phyloP scores from a whole-genome alignment of 1,284 basidiomycete species.

The Inonotus obliquus region DNA sequence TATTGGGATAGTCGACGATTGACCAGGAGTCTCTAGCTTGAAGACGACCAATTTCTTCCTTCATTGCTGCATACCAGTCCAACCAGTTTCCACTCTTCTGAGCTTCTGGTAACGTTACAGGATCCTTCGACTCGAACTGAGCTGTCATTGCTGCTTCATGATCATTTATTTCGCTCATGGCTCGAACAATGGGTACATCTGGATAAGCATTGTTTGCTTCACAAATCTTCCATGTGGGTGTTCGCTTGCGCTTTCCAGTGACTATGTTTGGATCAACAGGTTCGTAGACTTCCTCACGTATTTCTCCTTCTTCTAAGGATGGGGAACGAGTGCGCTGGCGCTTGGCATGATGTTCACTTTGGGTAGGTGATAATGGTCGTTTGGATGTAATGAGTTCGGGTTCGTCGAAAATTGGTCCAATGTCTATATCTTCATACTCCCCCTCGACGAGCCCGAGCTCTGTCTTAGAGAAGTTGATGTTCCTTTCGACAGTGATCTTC shows the following conservation, averaged over 20 bases:
- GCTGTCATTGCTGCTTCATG: too few species aligned
- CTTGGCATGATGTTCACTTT: too few species aligned
- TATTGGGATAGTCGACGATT: conserved; percentile 23
- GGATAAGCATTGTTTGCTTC: too few species aligned
- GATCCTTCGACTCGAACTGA: conserved; percentile 18
- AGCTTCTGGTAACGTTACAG: conserved; percentile 23
- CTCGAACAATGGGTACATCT: too few species aligned
- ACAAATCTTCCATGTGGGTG: too few species aligned
- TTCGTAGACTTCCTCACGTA: too few species aligned
- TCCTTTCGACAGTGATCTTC: conserved; percentile 14
- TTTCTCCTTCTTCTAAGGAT: too few species aligned
- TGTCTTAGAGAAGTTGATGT: conserved; percentile 12
- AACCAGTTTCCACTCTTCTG: conserved; percentile 23
- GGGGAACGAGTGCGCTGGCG: too few species aligned
- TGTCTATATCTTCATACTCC: neutral
- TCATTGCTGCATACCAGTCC: conserved; percentile 29
- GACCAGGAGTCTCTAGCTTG: conserved; percentile 25
- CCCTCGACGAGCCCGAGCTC: neutral
- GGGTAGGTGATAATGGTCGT: too few species aligned
- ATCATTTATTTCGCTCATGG: too few species aligned
- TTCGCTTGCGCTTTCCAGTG: too few species aligned
- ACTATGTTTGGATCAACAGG: too few species aligned
- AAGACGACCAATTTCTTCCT: conserved; percentile 26
- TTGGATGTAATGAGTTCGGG: neutral
- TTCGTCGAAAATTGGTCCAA: neutral